Conservation (phyloP, 2,329 filamentous ascomycete genomes). For the Phaeosphaeriaceae sp. region DNA sequence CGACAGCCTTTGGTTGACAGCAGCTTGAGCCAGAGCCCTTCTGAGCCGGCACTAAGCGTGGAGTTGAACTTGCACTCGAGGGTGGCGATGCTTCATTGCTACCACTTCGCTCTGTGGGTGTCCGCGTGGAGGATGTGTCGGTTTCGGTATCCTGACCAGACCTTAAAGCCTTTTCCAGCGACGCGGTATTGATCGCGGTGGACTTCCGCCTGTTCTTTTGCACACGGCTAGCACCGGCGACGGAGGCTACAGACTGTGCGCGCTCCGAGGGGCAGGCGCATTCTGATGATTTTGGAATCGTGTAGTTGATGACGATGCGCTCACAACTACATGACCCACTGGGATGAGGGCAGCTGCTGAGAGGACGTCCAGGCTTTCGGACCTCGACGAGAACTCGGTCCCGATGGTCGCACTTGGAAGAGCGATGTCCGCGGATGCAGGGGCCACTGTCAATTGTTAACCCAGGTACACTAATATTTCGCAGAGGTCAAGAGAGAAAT, state of each 20-base stretch:
- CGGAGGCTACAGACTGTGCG: constrained; percentile 27
- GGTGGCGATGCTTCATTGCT: constrained; percentile 43
- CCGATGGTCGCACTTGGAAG: constrained; percentile 75
- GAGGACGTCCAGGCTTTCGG: constrained; percentile 73
- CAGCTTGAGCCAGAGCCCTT: constrained; percentile 38
- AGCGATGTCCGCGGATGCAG: constrained; percentile 78
- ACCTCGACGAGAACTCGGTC: constrained; percentile 75
- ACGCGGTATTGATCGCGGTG: constrained; percentile 32
- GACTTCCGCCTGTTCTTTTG: constrained; percentile 44
- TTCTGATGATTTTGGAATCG: constrained; percentile 51
- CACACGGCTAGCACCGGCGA: constrained; percentile 36
- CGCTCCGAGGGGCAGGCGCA: constrained; percentile 47
- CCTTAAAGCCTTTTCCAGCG: constrained; percentile 45
- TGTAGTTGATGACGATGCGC: constrained; percentile 62
- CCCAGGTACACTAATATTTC: not conserved
- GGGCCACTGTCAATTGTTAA: constrained; percentile 62
- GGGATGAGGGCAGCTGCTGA: constrained; percentile 73
- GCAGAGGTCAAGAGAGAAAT: not conserved
- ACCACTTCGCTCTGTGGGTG: constrained; percentile 42
- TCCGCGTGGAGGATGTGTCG: constrained; percentile 38
- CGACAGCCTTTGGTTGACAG: constrained; percentile 38
- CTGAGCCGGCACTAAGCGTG: constrained; percentile 37
- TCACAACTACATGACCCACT: constrained; percentile 68
- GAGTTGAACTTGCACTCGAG: constrained; percentile 49
- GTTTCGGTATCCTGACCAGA: constrained; percentile 38